Evolutionary conservation across 2,329 filamentous ascomycete species (phyloP).

Genomic region (Hirsutella rhossiliensis): DNA sequence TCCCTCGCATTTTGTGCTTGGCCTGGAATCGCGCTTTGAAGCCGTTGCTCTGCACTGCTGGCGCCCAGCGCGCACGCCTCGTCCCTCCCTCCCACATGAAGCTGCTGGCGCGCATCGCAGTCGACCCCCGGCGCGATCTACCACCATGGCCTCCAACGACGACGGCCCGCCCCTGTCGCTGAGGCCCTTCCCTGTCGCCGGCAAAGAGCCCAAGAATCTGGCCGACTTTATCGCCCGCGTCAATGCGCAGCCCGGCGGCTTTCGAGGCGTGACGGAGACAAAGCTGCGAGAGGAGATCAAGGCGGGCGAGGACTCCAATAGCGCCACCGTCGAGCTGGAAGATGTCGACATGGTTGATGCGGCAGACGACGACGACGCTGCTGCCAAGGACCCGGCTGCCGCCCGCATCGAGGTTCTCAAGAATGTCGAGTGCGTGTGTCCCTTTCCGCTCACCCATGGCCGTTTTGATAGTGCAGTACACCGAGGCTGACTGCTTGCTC

Average conservation of each 20-base stretch:
- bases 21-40: too few relatives aligned
- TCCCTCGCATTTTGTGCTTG: too few relatives aligned
- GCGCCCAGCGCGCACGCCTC: background rate
- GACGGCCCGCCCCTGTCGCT: constrained; percentile 23
- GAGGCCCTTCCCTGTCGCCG: constrained; percentile 35
- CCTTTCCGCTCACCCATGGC: background rate
- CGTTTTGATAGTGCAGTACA: too few relatives aligned
- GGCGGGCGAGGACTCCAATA: constrained; percentile 26
- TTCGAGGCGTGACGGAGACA: constrained; percentile 67
- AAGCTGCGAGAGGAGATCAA: constrained; percentile 58
- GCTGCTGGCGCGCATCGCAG: background rate
- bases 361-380: constrained; percentile 31
- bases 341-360: constrained; percentile 34
- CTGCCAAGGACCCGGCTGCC: constrained; percentile 31
- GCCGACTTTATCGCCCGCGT: constrained; percentile 68
- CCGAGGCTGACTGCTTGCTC: background rate
- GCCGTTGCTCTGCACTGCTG: background rate
- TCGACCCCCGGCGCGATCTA: background rate
- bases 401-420: constrained; percentile 46
- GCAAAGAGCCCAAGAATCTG: constrained; percentile 49
- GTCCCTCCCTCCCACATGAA: background rate
- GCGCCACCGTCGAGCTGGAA: constrained; percentile 26
- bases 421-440: constrained; percentile 39
- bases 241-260: constrained; percentile 65
- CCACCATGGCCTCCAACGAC: constrained; percentile 17